Percentiles rank a stretch among this genome's conserved stretches.
phyloP scores from a whole-genome alignment of 148 eudicot genomes.

The Suaeda aralocaspica region DNA sequence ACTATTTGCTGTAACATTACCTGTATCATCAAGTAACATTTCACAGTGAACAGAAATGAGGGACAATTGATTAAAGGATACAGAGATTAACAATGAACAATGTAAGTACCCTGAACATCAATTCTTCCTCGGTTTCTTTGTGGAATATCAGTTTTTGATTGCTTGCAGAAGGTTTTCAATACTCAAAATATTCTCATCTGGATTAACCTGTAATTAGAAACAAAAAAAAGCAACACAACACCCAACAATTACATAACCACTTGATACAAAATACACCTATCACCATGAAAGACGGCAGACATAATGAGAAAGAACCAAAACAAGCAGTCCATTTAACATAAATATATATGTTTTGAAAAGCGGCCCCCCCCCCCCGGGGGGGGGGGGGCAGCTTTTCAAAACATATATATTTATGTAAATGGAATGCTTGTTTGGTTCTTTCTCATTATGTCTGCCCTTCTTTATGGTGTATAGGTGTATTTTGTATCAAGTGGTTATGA shows the following conservation, averaged over 20 bases:
- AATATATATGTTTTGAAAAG: neutral
- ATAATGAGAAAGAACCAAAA: neutral
- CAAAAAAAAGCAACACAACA: constrained; percentile 3
- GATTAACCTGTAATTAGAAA: constrained; percentile 32
- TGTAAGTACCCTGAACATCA: constrained; percentile 50
- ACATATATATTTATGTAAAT: no score
- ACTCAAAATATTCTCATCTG: constrained; percentile 29
- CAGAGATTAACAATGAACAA: neutral
- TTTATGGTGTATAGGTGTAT: neutral
- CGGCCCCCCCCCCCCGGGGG: neutral
- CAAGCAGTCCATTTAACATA: neutral
- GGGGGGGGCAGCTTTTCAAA: neutral
- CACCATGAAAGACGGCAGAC: neutral
- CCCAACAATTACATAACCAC: neutral
- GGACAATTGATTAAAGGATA: no score
- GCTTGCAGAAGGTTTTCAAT: constrained; percentile 37
- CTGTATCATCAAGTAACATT: constrained; percentile 35
- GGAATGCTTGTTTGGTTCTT: neutral
- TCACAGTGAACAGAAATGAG: neutral
- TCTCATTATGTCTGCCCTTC: neutral
- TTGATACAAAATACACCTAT: neutral
- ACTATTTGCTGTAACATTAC: constrained; percentile 56
- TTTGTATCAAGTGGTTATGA: neutral
- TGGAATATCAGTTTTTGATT: constrained; percentile 50
- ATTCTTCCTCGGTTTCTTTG: constrained; percentile 31